These are phyloP conservation scores for Phytopythium boreale DNA, from an alignment of 352 stramenopile species.

Conservation along the genomic window DNA sequence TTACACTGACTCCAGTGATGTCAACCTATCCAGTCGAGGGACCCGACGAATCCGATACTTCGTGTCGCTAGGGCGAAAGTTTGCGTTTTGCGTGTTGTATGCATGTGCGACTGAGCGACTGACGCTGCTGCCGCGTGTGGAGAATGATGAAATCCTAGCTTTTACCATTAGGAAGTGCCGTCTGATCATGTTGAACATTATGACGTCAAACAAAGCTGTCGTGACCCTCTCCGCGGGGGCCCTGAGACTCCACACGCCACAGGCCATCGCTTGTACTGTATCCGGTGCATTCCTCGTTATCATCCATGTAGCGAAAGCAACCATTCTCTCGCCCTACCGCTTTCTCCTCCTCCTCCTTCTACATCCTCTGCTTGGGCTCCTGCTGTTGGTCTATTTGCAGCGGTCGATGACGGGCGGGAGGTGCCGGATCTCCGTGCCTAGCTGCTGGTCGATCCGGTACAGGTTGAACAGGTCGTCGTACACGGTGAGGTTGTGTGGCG, in stretches of 20 bases:
- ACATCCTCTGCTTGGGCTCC: too few species aligned
- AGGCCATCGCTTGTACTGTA: too few species aligned
- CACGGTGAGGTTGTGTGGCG: conserved; percentile 99
- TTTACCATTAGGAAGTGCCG: conserved; percentile 66
- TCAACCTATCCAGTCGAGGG: conserved; percentile 55
- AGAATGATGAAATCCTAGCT: conserved; percentile 68
- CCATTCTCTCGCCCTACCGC: too few species aligned
- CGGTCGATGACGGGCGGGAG: conserved; percentile 98
- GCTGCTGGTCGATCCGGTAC: conserved; percentile 98
- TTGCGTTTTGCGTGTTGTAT: not conserved
- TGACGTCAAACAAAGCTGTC: conserved; percentile 52
- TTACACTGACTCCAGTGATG: conserved; percentile 70
- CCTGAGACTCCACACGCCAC: conserved; percentile 42
- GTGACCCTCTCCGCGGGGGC: conserved; percentile 22
- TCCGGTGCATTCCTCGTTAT: too few species aligned
- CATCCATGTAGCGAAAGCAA: too few species aligned
- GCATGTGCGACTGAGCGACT: conserved; percentile 9
- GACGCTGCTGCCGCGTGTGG: conserved; percentile 2
- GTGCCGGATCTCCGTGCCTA: conserved; percentile 98
- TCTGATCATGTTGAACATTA: conserved; percentile 77
- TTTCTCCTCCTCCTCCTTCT: too few species aligned
- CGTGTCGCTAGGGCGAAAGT: not conserved
- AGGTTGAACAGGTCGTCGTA: conserved; percentile 98
- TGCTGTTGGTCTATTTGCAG: conserved; percentile 90
- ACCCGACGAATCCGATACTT: not conserved